phyloP scores from a whole-genome alignment of 306 rosid genomes.

The Phaseolus lunatus region DNA sequence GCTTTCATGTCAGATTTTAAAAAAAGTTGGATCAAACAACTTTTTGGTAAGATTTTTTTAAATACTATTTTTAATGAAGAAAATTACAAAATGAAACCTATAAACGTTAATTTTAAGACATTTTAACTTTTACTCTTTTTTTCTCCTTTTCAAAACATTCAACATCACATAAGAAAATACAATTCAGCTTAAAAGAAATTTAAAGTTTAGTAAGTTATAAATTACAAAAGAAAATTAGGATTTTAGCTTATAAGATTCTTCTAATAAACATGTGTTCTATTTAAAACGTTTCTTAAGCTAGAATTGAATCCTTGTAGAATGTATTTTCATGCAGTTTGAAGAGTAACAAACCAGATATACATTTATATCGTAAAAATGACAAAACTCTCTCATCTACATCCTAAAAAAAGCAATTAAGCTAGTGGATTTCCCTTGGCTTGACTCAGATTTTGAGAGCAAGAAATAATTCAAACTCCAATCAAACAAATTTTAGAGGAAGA shows the following conservation, averaged over 20 bases:
- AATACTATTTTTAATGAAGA: background rate
- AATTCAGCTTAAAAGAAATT: background rate
- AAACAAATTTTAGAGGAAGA: slow-evolving; percentile 46
- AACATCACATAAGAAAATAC: background rate
- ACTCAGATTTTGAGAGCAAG: background rate
- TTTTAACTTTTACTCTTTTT: background rate
- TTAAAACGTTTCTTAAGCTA: background rate
- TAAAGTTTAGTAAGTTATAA: background rate
- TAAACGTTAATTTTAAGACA: background rate
- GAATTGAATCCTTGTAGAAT: background rate
- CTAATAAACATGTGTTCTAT: background rate
- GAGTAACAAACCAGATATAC: background rate
- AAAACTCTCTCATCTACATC: background rate
- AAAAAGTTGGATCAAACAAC: background rate
- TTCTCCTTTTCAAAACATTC: background rate
- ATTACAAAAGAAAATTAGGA: background rate
- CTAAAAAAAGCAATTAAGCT: background rate
- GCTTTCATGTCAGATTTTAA: too few species aligned
- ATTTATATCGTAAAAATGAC: background rate
- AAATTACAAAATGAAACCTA: background rate
- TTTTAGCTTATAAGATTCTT: background rate
- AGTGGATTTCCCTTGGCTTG: background rate
- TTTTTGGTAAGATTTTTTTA: background rate
- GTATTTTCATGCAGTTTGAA: background rate
- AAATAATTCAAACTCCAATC: slow-evolving; percentile 23